Conservation (phyloP, 2,329 filamentous ascomycete species). For the Emmonsiellopsis sp. region DNA sequence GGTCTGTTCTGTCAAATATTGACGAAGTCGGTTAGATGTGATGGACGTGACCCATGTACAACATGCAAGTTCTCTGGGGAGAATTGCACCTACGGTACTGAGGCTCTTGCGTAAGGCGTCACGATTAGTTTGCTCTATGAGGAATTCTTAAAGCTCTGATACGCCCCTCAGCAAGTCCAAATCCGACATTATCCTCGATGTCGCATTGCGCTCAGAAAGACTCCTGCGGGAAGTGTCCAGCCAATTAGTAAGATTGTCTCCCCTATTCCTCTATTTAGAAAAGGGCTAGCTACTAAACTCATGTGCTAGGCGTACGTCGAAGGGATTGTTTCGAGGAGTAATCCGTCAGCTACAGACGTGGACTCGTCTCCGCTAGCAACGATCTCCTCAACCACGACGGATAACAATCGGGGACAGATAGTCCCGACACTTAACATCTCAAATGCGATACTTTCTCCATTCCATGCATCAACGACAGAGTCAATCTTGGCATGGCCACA, state of each 20-base stretch:
- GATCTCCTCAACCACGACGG: slow-evolving; percentile 9
- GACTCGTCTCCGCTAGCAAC: slow-evolving; percentile 10
- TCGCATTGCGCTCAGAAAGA: slow-evolving; percentile 40
- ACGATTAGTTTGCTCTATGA: slow-evolving; percentile 23
- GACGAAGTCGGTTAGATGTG: slow-evolving; percentile 30
- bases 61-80: slow-evolving; percentile 15
- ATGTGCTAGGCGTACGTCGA: neutral
- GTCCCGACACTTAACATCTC: slow-evolving; percentile 21
- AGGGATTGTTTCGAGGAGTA: neutral
- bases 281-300: neutral
- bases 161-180: slow-evolving; percentile 34
- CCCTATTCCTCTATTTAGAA: neutral
- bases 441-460: slow-evolving; percentile 41
- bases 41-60: slow-evolving; percentile 38
- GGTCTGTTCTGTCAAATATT: neutral
- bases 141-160: slow-evolving; percentile 17
- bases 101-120: slow-evolving; percentile 18
- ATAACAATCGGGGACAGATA: slow-evolving; percentile 13
- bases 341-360: neutral
- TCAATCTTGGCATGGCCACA: slow-evolving; percentile 44
- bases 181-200: slow-evolving; percentile 44
- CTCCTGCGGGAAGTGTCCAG: slow-evolving; percentile 38
- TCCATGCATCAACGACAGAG: slow-evolving; percentile 44
- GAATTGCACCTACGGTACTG: slow-evolving; percentile 21
- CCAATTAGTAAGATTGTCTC: slow-evolving; percentile 25